Base-by-base conservation (phyloP, 2,329 filamentous ascomycete species). In the Cladophialophora chaetospira region DNA sequence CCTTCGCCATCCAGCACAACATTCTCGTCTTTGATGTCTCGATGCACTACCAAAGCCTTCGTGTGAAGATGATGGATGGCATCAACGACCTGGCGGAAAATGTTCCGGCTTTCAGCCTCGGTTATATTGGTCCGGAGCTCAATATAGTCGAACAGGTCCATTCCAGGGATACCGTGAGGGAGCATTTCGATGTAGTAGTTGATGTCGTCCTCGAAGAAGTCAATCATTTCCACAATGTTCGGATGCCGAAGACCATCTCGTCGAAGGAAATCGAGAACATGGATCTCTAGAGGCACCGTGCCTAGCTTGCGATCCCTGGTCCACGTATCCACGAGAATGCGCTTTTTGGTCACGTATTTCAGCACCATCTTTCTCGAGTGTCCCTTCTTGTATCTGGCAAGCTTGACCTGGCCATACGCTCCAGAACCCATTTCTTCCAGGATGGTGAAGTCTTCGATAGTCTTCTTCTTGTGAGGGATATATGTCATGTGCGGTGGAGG, bases 181-280 rank as follows among this genome's bases (percentile, higher is more conserved):
- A 89, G 82, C 91, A 97, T 99, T 72, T 97, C 94, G 66, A 99
- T 99, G 73, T 99, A 99, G 75, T 99, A 99, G 70, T 99, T 97
- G 64, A 78, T 65, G 54, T 79, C 76, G 31, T 80, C 77, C 62
- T 87, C 84, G 67, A 87, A 87, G 70, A 87, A 87, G 49, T 85
- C 84, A 48, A 82, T 79, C 84, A 87, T 87, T 67, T 86, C 84
- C 40, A 87, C 83, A 60, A 87, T 87, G 61, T 87, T 87, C 2
- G 82, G 78, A 67, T 87, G 84, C 57, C 79, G 79, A 60, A 85
- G 75, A 21, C 81, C 84, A 58, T 86, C 91, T 26, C 87, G 83
- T 23, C 91, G 86, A 9, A 99, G 83, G 69, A 93, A 99, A 72
- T 99, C 91, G 13, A 99, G 79, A 31, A 99, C 94, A 67, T 99